phyloP scores from a whole-genome alignment of 1,284 basidiomycete species.

The Ceratobasidium sp. region DNA sequence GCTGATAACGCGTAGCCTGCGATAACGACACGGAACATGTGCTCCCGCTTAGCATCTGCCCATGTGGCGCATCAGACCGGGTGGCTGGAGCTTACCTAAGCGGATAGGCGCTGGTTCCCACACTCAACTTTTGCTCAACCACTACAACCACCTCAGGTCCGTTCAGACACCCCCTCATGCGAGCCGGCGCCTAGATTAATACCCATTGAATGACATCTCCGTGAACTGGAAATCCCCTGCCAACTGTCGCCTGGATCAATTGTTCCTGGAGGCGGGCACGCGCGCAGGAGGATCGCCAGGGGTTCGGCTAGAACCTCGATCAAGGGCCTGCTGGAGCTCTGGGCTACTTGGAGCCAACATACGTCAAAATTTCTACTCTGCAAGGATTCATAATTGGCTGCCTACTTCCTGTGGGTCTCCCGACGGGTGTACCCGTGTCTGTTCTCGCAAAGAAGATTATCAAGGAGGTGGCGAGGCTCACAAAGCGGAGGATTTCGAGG shows the following conservation, averaged over 20 bases:
- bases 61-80: not conserved
- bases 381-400: not conserved
- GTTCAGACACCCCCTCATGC: not conserved
- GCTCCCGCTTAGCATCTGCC: not conserved
- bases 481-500: not conserved
- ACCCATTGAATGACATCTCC: not conserved
- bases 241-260: constrained; percentile 2
- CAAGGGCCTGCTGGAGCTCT: not conserved
- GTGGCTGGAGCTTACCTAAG: too few relatives aligned
- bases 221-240: not conserved
- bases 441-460: not conserved
- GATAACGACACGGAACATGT: not conserved
- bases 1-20: not conserved
- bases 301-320: not conserved
- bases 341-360: not conserved
- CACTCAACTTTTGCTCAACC: too few relatives aligned
- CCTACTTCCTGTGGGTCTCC: not conserved
- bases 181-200: not conserved
- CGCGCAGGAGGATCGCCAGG: constrained; percentile 14
- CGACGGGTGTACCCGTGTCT: not conserved
- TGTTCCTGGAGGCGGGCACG: constrained; percentile 2
- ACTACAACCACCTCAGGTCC: constrained; percentile 1
- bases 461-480: not conserved
- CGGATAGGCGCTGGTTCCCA: not conserved
- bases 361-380: not conserved